These are phyloP conservation scores for Nemania diffusa DNA, from an alignment of 2,329 filamentous ascomycete species.

Conservation along the genomic window DNA sequence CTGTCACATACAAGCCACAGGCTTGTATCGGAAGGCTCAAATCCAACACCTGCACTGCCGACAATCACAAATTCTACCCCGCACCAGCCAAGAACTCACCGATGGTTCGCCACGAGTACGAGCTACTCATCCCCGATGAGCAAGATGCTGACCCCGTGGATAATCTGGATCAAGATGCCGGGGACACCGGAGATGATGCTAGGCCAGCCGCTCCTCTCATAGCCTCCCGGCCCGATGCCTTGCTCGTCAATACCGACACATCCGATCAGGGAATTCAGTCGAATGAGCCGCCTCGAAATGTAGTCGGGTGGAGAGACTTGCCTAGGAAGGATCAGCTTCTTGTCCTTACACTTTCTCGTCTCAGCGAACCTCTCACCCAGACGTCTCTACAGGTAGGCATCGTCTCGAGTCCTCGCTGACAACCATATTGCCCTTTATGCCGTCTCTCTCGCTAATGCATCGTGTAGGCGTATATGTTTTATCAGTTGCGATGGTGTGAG, in stretches of 20 bases:
- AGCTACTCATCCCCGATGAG: no score
- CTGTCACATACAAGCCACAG: no score
- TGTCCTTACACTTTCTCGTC: slow-evolving; percentile 79
- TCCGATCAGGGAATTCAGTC: slow-evolving; percentile 14
- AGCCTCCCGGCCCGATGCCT: slow-evolving; percentile 25
- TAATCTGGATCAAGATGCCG: slow-evolving; percentile 12
- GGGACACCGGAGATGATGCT: slow-evolving; percentile 22
- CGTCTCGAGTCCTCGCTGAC: not conserved
- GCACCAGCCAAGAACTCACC: no score
- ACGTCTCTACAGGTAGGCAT: slow-evolving; percentile 68
- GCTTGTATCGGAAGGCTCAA: no score
- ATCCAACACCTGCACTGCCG: no score
- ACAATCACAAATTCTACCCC: no score
- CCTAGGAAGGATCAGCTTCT: slow-evolving; percentile 81
- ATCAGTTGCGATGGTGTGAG: slow-evolving; percentile 78
- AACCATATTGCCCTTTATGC: not conserved
- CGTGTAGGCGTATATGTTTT: slow-evolving; percentile 80
- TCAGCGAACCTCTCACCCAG: slow-evolving; percentile 85
- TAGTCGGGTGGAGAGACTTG: slow-evolving; percentile 55
- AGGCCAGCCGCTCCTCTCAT: slow-evolving; percentile 30
- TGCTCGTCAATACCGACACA: slow-evolving; percentile 10
- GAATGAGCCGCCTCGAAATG: slow-evolving; percentile 34
- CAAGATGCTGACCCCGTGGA: no score
- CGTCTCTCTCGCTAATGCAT: slow-evolving; percentile 1
- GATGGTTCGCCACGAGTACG: no score